Conservation (phyloP, 352 stramenopile genomes). For the Hyaloperonospora brassicae region DNA sequence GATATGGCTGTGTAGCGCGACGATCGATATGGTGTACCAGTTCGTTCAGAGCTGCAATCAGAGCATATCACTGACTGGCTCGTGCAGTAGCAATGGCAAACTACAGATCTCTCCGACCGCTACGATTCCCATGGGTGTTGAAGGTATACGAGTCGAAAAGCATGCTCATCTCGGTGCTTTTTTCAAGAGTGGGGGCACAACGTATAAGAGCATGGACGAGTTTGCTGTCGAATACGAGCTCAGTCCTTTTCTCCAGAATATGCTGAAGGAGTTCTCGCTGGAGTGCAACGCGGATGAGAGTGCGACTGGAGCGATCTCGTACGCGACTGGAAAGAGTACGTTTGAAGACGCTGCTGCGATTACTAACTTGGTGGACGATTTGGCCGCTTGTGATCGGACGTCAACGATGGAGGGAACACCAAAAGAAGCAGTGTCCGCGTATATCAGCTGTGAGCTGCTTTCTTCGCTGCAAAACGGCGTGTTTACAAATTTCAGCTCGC, state of each 20-base stretch:
- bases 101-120: slow-evolving; percentile 25
- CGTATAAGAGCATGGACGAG: slow-evolving; percentile 28
- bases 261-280: slow-evolving; percentile 48
- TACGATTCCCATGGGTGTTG: slow-evolving; percentile 31
- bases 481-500: slow-evolving; percentile 64
- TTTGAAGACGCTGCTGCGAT: slow-evolving; percentile 42
- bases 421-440: slow-evolving; percentile 38
- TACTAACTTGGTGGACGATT: slow-evolving; percentile 37
- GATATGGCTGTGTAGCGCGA: slow-evolving; percentile 22
- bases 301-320: slow-evolving; percentile 26
- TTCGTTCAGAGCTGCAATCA: slow-evolving; percentile 54
- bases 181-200: slow-evolving; percentile 29
- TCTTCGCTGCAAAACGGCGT: slow-evolving; percentile 60
- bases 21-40: slow-evolving; percentile 53
- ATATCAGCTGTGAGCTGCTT: slow-evolving; percentile 60
- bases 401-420: slow-evolving; percentile 36
- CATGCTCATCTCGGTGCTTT: slow-evolving; percentile 23
- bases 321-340: slow-evolving; percentile 31
- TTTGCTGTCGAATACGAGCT: slow-evolving; percentile 57
- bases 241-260: slow-evolving; percentile 41
- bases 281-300: slow-evolving; percentile 33
- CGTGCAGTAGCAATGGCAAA: slow-evolving; percentile 18
- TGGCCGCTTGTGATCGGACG: slow-evolving; percentile 39
- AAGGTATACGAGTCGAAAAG: slow-evolving; percentile 25
- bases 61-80: slow-evolving; percentile 27